Percentiles rank a stretch among this genome's conserved stretches.
phyloP scores from a whole-genome alignment of 2,329 filamentous ascomycete species.

The Sporothrix curviconia region DNA sequence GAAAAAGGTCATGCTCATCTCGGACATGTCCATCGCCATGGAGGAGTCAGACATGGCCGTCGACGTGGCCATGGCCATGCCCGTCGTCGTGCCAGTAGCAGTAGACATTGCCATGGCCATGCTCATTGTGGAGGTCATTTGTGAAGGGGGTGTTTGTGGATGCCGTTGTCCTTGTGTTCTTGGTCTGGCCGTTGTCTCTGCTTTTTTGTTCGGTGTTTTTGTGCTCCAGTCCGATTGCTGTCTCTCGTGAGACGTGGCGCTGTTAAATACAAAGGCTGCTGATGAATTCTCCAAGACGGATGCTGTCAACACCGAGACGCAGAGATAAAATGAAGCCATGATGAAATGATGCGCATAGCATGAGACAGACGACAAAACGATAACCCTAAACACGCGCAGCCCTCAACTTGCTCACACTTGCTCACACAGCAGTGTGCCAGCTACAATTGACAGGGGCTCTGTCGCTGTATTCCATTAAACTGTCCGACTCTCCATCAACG shows the following conservation, averaged over 20 bases:
- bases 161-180: not conserved
- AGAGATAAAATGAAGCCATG: too few relatives aligned
- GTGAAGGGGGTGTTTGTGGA: too few relatives aligned
- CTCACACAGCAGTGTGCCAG: not conserved
- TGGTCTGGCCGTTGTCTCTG: not conserved
- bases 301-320: too few relatives aligned
- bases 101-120: not conserved
- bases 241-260: too few relatives aligned
- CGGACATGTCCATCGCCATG: constrained; percentile 9
- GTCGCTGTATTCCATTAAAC: not conserved
- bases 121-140: not conserved
- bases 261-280: too few relatives aligned
- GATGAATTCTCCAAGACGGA: too few relatives aligned
- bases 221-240: too few relatives aligned
- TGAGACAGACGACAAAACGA: too few relatives aligned
- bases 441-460: not conserved
- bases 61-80: not conserved
- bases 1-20: constrained; percentile 47
- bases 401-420: too few relatives aligned
- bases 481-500: not conserved
- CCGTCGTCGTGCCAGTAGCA: not conserved
- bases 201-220: not conserved
- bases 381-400: too few relatives aligned
- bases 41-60: not conserved
- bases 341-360: too few relatives aligned